These are phyloP conservation scores for Podospora bellae-mahoneyi DNA, from an alignment of 495 filamentous ascomycete species.

Conservation along the genomic window DNA sequence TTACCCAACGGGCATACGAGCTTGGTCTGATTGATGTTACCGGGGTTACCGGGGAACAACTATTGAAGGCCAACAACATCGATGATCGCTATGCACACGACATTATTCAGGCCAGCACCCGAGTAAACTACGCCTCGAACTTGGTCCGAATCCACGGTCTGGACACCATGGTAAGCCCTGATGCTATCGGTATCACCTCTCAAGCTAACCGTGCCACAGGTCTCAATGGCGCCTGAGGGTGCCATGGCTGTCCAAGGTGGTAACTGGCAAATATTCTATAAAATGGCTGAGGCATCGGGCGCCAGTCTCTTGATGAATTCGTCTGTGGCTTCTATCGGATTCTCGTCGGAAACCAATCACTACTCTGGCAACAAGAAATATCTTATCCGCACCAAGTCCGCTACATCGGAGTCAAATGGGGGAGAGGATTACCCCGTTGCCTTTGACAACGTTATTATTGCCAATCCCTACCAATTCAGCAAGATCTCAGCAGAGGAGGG, in stretches of 20 bases:
- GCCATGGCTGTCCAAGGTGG: constrained; percentile 77
- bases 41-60: constrained; percentile 65
- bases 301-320: constrained; percentile 66
- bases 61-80: constrained; percentile 66
- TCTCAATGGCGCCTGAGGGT: constrained; percentile 75
- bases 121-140: constrained; percentile 96
- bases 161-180: constrained; percentile 66
- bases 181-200: background rate
- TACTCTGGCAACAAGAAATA: constrained; percentile 37
- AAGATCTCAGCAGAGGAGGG: constrained; percentile 49
- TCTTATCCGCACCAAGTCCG: constrained; percentile 44
- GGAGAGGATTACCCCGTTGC: constrained; percentile 32
- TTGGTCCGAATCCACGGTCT: constrained; percentile 79
- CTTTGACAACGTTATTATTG: constrained; percentile 79
- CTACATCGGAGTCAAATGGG: constrained; percentile 16
- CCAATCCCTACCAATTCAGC: constrained; percentile 69
- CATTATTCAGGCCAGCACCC: constrained; percentile 85
- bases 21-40: constrained; percentile 64
- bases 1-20: constrained; percentile 62
- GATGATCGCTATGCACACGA: constrained; percentile 67
- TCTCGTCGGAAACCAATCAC: constrained; percentile 37
- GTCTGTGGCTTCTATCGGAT: constrained; percentile 58
- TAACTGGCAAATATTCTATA: constrained; percentile 92
- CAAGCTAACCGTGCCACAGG: background rate
- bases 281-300: constrained; percentile 65